Conservation (phyloP, 2,329 filamentous ascomycete species). For the Aschersonia sp. region DNA sequence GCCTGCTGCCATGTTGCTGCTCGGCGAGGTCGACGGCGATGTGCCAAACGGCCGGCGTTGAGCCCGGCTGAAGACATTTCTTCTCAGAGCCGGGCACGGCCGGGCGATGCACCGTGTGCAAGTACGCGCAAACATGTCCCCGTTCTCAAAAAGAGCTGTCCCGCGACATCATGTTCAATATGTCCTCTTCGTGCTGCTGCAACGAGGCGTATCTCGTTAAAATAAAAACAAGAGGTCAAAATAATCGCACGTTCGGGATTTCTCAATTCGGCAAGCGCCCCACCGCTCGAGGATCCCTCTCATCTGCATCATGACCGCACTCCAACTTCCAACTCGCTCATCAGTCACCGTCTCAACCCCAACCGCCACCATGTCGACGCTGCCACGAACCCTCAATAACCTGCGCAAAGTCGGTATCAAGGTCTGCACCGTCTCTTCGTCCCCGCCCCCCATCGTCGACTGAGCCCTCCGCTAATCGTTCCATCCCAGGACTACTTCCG, state of each 20-base stretch:
- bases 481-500: conserved; percentile 75
- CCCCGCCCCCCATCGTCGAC: background rate
- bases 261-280: too few species aligned
- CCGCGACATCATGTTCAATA: too few species aligned
- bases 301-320: too few species aligned
- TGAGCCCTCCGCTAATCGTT: conserved; percentile 3
- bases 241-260: too few species aligned
- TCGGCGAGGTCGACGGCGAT: conserved; percentile 15
- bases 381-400: conserved; percentile 75
- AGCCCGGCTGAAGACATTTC: conserved; percentile 12
- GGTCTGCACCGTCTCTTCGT: conserved; percentile 32
- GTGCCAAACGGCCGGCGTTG: conserved; percentile 25
- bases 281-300: too few species aligned
- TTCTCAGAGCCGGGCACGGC: conserved; percentile 5
- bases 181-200: too few species aligned
- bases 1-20: conserved; percentile 13
- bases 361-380: conserved; percentile 66
- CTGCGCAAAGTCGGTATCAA: conserved; percentile 78
- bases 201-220: too few species aligned
- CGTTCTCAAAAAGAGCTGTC: background rate
- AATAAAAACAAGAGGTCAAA: too few species aligned
- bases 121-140: conserved; percentile 18
- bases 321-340: conserved; percentile 1
- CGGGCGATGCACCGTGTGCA: conserved; percentile 17
- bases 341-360: conserved; percentile 7